Evolutionary conservation across 2,329 filamentous ascomycete genomes (phyloP).

Genomic region (Uncinocarpus reesii): DNA sequence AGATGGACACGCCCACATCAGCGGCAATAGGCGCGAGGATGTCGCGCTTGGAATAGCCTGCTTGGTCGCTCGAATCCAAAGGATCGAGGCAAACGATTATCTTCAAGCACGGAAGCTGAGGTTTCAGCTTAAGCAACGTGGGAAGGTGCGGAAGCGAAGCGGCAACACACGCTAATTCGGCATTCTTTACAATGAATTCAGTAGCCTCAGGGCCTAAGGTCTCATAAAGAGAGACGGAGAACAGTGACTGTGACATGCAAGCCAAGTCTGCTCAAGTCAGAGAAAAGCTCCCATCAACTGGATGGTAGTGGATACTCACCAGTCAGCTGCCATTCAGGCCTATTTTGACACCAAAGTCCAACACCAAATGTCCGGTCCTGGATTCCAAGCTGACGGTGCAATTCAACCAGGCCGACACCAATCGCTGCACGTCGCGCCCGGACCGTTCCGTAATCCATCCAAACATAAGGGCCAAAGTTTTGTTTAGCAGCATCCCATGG

Average conservation of each 20-base stretch:
- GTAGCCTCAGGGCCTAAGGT: constrained; percentile 83
- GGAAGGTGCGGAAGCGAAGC: constrained; percentile 74
- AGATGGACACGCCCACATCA: constrained; percentile 65
- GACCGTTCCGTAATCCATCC: constrained; percentile 74
- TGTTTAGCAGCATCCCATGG: constrained; percentile 66
- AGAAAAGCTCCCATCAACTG: background rate
- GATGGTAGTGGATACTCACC: constrained; percentile 39
- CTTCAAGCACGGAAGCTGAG: constrained; percentile 71
- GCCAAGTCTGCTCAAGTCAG: constrained; percentile 55
- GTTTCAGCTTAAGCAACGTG: constrained; percentile 65
- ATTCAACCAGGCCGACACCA: constrained; percentile 71
- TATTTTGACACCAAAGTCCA: constrained; percentile 78
- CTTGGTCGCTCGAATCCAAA: constrained; percentile 65
- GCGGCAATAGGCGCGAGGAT: constrained; percentile 65
- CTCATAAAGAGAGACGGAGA: constrained; percentile 88
- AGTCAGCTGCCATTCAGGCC: constrained; percentile 79
- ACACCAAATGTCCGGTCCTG: constrained; percentile 59
- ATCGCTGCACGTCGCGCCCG: constrained; percentile 70
- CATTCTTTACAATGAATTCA: constrained; percentile 93
- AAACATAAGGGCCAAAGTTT: constrained; percentile 66
- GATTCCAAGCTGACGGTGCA: constrained; percentile 64
- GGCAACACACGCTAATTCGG: constrained; percentile 62
- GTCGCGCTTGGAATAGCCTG: constrained; percentile 66
- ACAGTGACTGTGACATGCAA: constrained; percentile 76
- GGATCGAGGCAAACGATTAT: constrained; percentile 79